Base-by-base conservation (phyloP, 1,139 yeast species). In the Geotrichum bryndzae region DNA sequence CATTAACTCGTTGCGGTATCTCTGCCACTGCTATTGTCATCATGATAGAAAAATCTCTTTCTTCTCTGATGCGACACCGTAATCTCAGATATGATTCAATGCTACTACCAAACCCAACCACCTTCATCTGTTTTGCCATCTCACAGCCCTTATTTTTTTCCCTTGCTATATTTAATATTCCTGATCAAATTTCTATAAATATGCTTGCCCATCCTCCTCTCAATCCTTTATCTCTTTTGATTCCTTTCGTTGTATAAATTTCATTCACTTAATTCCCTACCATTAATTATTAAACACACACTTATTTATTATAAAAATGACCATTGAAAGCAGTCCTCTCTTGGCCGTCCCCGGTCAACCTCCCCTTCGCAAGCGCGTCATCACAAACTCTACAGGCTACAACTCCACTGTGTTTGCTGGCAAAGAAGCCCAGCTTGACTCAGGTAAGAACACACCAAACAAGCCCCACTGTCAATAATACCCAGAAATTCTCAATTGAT, bases 401-500 rank as follows among this genome's bases (percentile, higher is more conserved):
- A 84, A 84, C 65, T 84, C 88, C 60, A 80, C 84, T 57, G 88
- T 90, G 3, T 92, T 90, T 72, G 82, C 85, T 51, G 96, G 95
- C 51, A 90, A 90, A 73, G 87, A 86, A 69, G 82, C 83, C 63
- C 98, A 94, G 74, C 82, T 86, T 73, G 94, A 86, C 65, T 82
- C 84, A 61, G 78, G 73, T 69, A 64, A 50, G 73, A 41, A 41
- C 22, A 4, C 5, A 18, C 13, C 11, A 58, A 61, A 22, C 2
- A 15, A 41, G 15, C 13, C 3, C 6, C 46, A 41, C 6, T 2
- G 15, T 2, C 5, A 13, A 41, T n/a, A 15, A 35, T 41, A 41
- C 15, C 6, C 18, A 41, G 1, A 22, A 5, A 15, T 13, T 15
- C n/a, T 13, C n/a, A 15, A 41, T 41, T 41, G 46, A 15, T 41